These are phyloP conservation scores for Periconia digitata DNA, from an alignment of 2,329 filamentous ascomycete species.

Conservation along the genomic window DNA sequence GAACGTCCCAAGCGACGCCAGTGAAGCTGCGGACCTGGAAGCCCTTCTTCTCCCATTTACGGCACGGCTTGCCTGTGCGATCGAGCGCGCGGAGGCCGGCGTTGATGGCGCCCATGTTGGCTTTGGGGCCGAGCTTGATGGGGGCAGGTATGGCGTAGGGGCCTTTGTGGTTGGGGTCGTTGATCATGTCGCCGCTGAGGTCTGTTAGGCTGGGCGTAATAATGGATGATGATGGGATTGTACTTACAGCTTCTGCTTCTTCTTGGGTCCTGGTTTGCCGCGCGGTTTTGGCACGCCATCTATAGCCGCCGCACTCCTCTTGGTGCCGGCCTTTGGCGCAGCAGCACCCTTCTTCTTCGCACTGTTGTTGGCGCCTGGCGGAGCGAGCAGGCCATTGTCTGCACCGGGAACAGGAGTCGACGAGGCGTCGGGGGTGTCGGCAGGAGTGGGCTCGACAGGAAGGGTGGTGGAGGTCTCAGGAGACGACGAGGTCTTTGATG, in stretches of 20 bases:
- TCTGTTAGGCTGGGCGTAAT: constrained; percentile 25
- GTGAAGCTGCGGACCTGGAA: constrained; percentile 92
- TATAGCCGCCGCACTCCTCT: constrained; percentile 56
- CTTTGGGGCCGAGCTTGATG: constrained; percentile 87
- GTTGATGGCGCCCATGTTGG: constrained; percentile 96
- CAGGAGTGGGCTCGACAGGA: constrained; percentile 40
- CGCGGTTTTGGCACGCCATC: constrained; percentile 70
- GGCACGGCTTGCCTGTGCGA: constrained; percentile 85
- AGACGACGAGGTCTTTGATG: constrained; percentile 43
- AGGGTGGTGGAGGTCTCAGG: constrained; percentile 38
- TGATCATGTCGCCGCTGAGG: constrained; percentile 53
- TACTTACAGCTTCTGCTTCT: constrained; percentile 90
- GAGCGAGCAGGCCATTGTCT: constrained; percentile 45
- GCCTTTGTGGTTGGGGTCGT: constrained; percentile 42
- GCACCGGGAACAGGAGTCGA: constrained; percentile 34
- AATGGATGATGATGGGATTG: background rate
- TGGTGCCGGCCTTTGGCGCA: constrained; percentile 65
- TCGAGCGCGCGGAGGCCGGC: constrained; percentile 92
- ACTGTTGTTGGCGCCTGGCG: constrained; percentile 53
- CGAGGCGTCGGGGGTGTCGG: constrained; percentile 47
- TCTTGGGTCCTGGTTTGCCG: constrained; percentile 93
- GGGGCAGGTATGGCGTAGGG: constrained; percentile 48
- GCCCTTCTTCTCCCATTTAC: constrained; percentile 82
- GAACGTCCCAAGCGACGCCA: constrained; percentile 77
- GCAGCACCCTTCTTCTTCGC: constrained; percentile 77